phyloP scores from a whole-genome alignment of 805 yeast genomes.

The Nakazawaea laoshanensis region DNA sequence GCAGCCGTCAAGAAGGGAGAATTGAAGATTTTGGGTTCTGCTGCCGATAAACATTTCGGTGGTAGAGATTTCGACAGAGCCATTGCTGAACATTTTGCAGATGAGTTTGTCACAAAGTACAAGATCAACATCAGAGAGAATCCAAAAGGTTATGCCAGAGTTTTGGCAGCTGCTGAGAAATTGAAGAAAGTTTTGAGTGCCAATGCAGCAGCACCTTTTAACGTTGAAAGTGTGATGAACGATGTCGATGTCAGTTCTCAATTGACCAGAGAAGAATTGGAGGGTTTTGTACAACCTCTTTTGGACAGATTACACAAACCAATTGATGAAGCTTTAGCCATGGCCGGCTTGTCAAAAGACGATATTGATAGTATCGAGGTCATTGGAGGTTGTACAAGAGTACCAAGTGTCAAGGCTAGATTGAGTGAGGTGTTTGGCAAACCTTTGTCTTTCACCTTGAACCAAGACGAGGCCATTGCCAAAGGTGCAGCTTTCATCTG shows the following conservation, averaged over 20 bases:
- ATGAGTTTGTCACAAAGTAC: constrained; percentile 84
- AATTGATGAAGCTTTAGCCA: constrained; percentile 70
- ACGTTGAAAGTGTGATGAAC: constrained; percentile 93
- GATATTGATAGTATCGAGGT: constrained; percentile 90
- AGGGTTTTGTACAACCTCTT: constrained; percentile 78
- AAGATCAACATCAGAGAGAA: constrained; percentile 87
- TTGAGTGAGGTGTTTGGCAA: constrained; percentile 76
- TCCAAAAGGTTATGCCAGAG: constrained; percentile 93
- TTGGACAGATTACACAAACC: constrained; percentile 71
- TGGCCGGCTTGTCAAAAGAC: constrained; percentile 62
- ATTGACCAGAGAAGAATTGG: constrained; percentile 85
- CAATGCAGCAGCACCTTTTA: constrained; percentile 88
- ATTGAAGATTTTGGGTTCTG: constrained; percentile 85
- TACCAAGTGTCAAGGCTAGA: constrained; percentile 83
- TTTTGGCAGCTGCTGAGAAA: constrained; percentile 83
- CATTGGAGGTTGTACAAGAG: constrained; percentile 98
- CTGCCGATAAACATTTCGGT: constrained; percentile 94
- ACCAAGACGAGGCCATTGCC: constrained; percentile 99
- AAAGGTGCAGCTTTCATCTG: constrained; percentile 99
- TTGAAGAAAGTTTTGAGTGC: constrained; percentile 96
- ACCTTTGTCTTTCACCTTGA: constrained; percentile 85
- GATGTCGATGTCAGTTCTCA: constrained; percentile 92
- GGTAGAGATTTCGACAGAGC: constrained; percentile 96
- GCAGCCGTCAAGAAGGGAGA: constrained; percentile 95
- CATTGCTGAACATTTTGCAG: constrained; percentile 90